Conservation (phyloP, 2,329 filamentous ascomycete species). For the Aureobasidium melanogenum region DNA sequence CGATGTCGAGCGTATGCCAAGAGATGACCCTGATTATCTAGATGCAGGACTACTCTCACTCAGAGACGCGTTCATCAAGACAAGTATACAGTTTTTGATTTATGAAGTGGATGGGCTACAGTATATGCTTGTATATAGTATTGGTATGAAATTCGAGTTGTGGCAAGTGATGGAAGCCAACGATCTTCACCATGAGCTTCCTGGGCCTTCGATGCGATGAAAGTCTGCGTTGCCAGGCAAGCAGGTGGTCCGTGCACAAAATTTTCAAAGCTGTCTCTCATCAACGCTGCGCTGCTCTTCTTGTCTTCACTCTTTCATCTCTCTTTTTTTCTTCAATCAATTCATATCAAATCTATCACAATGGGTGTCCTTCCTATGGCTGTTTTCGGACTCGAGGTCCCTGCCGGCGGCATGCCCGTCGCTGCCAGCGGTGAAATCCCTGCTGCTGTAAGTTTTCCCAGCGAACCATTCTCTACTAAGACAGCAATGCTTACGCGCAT, state of each 20-base stretch:
- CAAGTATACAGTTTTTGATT: background rate
- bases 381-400: slow-evolving; percentile 87
- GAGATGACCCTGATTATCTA: background rate
- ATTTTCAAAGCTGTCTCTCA: background rate
- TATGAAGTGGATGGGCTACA: background rate
- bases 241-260: background rate
- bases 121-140: background rate
- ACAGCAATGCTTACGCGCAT: background rate
- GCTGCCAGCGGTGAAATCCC: slow-evolving; percentile 71
- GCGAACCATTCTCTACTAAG: background rate
- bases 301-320: slow-evolving; percentile 5
- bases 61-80: background rate
- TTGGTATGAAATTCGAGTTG: background rate
- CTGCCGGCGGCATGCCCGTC: slow-evolving; percentile 72
- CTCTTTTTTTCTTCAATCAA: slow-evolving; percentile 2
- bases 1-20: background rate
- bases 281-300: background rate
- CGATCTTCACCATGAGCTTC: background rate
- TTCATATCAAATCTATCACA: slow-evolving; percentile 12
- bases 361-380: slow-evolving; percentile 47
- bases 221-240: background rate
- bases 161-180: background rate
- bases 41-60: background rate
- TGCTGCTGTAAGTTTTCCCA: slow-evolving; percentile 60
- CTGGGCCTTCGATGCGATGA: background rate